Evolutionary conservation across 768 basidiomycete species (phyloP).

Genomic region (Pisolithus tinctorius): DNA sequence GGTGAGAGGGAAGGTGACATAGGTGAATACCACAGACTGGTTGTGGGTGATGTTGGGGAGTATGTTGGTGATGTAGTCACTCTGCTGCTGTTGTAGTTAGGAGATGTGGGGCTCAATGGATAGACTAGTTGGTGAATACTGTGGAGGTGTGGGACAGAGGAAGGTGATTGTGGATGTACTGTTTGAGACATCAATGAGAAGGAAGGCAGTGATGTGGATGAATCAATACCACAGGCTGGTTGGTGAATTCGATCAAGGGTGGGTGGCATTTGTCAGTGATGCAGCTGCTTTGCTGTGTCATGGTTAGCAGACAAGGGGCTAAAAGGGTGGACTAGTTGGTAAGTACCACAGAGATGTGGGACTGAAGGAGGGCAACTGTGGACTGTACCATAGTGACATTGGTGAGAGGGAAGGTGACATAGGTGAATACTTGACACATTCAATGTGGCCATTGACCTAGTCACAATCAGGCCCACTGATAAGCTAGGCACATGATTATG

Average conservation of each 20-base stretch:
- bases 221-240: too few species aligned
- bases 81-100: slow-evolving; percentile 65
- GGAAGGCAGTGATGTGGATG: too few species aligned
- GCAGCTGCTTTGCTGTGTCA: too few species aligned
- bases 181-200: slow-evolving; percentile 84
- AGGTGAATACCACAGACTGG: slow-evolving; percentile 80
- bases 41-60: slow-evolving; percentile 79
- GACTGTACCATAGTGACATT: slow-evolving; percentile 83
- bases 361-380: slow-evolving; percentile 78
- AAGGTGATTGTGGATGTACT: slow-evolving; percentile 83
- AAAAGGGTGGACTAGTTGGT: too few species aligned
- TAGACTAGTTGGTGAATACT: slow-evolving; percentile 71
- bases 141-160: slow-evolving; percentile 81
- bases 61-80: slow-evolving; percentile 75
- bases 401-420: slow-evolving; percentile 73
- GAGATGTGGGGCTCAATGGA: slow-evolving; percentile 78
- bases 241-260: too few species aligned
- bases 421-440: slow-evolving; percentile 57
- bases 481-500: slow-evolving; percentile 36
- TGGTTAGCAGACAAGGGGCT: too few species aligned
- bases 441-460: slow-evolving; percentile 88
- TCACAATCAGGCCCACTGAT: slow-evolving; percentile 83
- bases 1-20: slow-evolving; percentile 84
- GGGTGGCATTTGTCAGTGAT: too few species aligned
- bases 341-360: slow-evolving; percentile 17